Evolutionary conservation across 371 early-diverging fungal genomes (phyloP).

Genomic region (Mucor lusitanicus): DNA sequence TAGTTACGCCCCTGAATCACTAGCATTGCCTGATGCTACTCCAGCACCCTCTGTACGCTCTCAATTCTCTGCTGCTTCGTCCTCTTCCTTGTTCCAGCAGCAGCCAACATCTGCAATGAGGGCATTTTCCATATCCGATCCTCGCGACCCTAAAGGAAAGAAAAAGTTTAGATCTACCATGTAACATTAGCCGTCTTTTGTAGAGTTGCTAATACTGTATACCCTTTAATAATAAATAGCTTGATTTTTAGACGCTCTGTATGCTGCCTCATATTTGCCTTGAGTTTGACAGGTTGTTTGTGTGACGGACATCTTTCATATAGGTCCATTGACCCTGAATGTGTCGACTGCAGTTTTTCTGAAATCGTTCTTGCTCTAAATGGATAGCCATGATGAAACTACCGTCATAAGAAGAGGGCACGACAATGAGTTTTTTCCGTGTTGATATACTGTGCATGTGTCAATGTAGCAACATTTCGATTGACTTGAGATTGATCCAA

Average conservation of each 20-base stretch:
- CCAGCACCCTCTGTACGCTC: slow-evolving; percentile 2
- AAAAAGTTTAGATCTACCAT: slow-evolving; percentile 1
- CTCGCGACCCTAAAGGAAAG: slow-evolving; percentile 3
- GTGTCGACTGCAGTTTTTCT: too few relatives aligned
- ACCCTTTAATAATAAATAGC: background rate
- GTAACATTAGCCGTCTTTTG: background rate
- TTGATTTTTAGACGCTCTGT: background rate
- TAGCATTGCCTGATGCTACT: background rate
- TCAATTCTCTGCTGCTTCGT: slow-evolving; percentile 3
- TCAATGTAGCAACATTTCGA: too few relatives aligned
- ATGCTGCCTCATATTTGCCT: too few relatives aligned
- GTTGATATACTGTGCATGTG: too few relatives aligned
- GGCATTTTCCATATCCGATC: slow-evolving; percentile 4
- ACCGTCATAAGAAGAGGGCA: too few relatives aligned
- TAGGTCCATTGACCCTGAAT: too few relatives aligned
- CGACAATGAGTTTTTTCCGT: too few relatives aligned
- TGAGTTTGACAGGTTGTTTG: background rate
- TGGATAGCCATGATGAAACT: too few relatives aligned
- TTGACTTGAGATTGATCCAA: too few relatives aligned
- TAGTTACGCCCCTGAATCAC: background rate
- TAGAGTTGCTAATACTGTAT: background rate
- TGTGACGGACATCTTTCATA: background rate
- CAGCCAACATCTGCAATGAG: background rate
- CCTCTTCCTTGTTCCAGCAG: background rate
- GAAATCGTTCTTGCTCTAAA: too few relatives aligned